A percentile compares a stretch with the other conserved stretches of the same genome.
phyloP scores from a whole-genome alignment of 1,284 basidiomycete genomes.

The Ustilago nuda region DNA sequence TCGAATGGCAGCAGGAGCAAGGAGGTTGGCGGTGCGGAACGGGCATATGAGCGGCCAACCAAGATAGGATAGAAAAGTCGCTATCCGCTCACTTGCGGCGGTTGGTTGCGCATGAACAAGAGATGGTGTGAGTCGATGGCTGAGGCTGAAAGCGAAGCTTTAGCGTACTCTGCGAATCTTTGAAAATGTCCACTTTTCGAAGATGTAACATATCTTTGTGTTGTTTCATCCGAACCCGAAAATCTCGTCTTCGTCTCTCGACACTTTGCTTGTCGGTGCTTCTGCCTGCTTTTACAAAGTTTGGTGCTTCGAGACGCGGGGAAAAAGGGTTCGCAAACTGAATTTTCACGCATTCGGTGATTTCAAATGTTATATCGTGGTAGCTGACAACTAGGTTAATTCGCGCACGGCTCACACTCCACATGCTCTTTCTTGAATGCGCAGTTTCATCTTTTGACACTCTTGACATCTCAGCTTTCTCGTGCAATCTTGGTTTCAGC shows the following conservation, averaged over 20 bases:
- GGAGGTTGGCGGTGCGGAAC: background rate
- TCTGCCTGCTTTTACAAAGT: background rate
- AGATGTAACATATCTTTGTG: background rate
- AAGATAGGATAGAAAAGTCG: background rate
- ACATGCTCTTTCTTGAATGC: conserved; percentile 5
- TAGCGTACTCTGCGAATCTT: background rate
- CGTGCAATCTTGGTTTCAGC: background rate
- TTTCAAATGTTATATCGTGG: background rate
- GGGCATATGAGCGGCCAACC: background rate
- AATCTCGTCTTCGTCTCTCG: conserved; percentile 5
- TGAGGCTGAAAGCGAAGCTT: background rate
- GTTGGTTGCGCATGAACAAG: background rate
- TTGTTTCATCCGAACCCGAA: conserved; percentile 3
- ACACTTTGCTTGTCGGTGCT: background rate
- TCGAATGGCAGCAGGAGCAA: background rate
- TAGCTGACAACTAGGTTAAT: background rate
- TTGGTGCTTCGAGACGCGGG: conserved; percentile 2
- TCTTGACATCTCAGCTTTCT: background rate
- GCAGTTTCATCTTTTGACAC: conserved; percentile 4
- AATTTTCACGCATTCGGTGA: background rate
- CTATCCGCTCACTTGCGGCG: background rate
- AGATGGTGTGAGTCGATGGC: background rate
- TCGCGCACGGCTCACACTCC: conserved; percentile 16
- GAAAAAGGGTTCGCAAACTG: background rate
- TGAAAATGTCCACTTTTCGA: background rate